These are phyloP conservation scores for Casuarina glauca DNA, from an alignment of 306 rosid species.

Conservation along the genomic window DNA sequence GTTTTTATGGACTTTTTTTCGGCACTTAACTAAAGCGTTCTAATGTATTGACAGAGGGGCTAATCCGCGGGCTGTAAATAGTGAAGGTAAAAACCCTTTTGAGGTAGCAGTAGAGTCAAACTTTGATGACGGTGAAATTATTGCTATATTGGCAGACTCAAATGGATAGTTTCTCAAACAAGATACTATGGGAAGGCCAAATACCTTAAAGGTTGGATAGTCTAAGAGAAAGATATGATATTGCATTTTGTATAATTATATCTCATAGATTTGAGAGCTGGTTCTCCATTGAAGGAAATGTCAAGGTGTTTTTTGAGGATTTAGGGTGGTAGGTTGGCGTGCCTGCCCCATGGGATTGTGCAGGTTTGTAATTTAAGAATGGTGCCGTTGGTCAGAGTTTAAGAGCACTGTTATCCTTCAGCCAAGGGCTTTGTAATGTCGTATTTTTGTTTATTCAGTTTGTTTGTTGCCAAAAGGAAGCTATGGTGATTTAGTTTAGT, in stretches of 20 bases:
- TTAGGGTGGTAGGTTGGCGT: slow-evolving; percentile 61
- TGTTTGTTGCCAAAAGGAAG: slow-evolving; percentile 40
- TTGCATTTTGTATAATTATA: slow-evolving; percentile 69
- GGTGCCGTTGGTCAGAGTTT: slow-evolving; percentile 53
- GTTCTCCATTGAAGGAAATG: slow-evolving; percentile 42
- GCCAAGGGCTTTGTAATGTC: slow-evolving; percentile 45
- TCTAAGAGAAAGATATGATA: slow-evolving; percentile 32
- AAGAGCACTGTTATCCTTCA: slow-evolving; percentile 39
- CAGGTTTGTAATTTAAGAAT: slow-evolving; percentile 52
- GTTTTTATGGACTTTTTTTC: not conserved
- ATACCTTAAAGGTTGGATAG: slow-evolving; percentile 34
- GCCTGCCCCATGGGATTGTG: slow-evolving; percentile 59
- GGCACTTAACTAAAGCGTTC: slow-evolving; percentile 22
- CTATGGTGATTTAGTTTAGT: slow-evolving; percentile 23
- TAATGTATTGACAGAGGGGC: slow-evolving; percentile 72
- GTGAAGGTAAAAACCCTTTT: slow-evolving; percentile 80
- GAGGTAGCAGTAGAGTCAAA: slow-evolving; percentile 73
- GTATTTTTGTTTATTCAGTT: slow-evolving; percentile 42
- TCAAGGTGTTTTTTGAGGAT: slow-evolving; percentile 45
- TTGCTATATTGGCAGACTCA: slow-evolving; percentile 58
- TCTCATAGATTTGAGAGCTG: slow-evolving; percentile 52
- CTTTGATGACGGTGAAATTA: slow-evolving; percentile 59
- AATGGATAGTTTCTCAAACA: slow-evolving; percentile 50
- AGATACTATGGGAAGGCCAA: slow-evolving; percentile 29
- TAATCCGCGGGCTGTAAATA: slow-evolving; percentile 76